Percentiles rank a stretch among this genome's conserved stretches.
phyloP scores from a whole-genome alignment of 305 asterid genomes.

The Plantago coronopus region DNA sequence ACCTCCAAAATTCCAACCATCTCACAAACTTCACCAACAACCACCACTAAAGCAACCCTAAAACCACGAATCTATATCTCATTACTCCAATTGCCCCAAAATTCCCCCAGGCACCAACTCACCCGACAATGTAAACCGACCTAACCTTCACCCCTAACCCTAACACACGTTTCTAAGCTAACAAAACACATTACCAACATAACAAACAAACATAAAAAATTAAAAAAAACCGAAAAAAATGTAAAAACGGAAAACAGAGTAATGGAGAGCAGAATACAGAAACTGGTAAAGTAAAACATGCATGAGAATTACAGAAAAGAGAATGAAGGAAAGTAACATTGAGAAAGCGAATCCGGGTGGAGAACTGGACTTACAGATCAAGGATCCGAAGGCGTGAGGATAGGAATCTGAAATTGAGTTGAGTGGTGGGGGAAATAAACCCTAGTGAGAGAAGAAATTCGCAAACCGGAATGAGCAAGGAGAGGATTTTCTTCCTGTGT shows the following conservation, averaged over 20 bases:
- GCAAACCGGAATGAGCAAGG: not conserved
- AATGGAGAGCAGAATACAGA: not conserved
- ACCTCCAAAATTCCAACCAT: not conserved
- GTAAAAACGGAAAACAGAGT: not conserved
- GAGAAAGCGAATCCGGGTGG: not conserved
- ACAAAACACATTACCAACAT: constrained; percentile 17
- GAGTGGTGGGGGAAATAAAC: constrained; percentile 23
- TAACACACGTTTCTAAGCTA: constrained; percentile 15
- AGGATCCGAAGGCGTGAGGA: constrained; percentile 39
- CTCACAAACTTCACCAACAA: not conserved
- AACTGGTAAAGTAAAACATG: not conserved
- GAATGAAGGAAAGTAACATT: constrained; percentile 25
- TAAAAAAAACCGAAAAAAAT: constrained; percentile 3
- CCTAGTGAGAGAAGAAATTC: constrained; percentile 25
- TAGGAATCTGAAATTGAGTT: constrained; percentile 23
- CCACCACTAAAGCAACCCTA: not conserved
- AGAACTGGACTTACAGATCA: constrained; percentile 19
- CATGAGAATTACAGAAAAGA: not conserved
- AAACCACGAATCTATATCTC: constrained; percentile 8
- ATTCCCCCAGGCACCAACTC: not conserved
- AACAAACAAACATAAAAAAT: not conserved
- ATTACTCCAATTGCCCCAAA: not conserved
- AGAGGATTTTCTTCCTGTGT: not conserved
- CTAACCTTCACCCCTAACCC: constrained; percentile 9
- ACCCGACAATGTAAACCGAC: not conserved